phyloP scores from a whole-genome alignment of 352 stramenopile genomes.

The Pythium rishiriense region DNA sequence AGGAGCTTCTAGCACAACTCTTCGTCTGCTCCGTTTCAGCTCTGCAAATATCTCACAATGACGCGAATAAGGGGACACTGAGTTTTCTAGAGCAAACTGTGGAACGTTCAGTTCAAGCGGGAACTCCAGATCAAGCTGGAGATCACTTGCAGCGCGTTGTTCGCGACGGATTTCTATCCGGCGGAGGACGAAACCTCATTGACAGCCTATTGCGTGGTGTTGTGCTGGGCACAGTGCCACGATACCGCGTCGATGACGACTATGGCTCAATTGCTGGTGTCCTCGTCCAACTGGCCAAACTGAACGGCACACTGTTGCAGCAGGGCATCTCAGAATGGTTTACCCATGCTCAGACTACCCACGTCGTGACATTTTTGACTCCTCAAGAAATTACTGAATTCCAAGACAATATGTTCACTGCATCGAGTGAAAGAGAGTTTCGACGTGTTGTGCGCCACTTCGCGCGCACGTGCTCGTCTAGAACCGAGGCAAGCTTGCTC shows the following conservation, averaged over 20 bases:
- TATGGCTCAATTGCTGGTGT: slow-evolving; percentile 76
- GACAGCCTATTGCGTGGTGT: slow-evolving; percentile 61
- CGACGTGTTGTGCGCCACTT: slow-evolving; percentile 78
- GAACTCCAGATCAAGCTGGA: slow-evolving; percentile 18
- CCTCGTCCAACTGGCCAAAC: slow-evolving; percentile 68
- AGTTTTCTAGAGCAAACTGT: slow-evolving; percentile 88
- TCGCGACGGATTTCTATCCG: slow-evolving; percentile 27
- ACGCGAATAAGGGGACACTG: slow-evolving; percentile 93
- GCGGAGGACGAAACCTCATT: slow-evolving; percentile 46
- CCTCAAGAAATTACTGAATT: slow-evolving; percentile 61
- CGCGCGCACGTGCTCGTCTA: slow-evolving; percentile 74
- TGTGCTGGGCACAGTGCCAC: slow-evolving; percentile 58
- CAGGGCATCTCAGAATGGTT: slow-evolving; percentile 74
- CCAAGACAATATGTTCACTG: slow-evolving; percentile 62
- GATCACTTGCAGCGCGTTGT: slow-evolving; percentile 28
- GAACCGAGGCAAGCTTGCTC: slow-evolving; percentile 50
- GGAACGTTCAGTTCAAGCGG: slow-evolving; percentile 26
- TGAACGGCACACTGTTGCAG: slow-evolving; percentile 56
- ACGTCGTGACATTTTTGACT: slow-evolving; percentile 58
- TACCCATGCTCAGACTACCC: slow-evolving; percentile 40
- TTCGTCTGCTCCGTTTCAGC: slow-evolving; percentile 86
- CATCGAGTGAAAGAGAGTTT: slow-evolving; percentile 68
- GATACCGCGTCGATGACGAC: slow-evolving; percentile 74
- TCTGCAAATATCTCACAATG: slow-evolving; percentile 91
- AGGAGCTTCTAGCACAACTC: slow-evolving; percentile 71